These are phyloP conservation scores for Circinella umbellata DNA, from an alignment of 371 early-diverging fungal genomes.

Conservation along the genomic window DNA sequence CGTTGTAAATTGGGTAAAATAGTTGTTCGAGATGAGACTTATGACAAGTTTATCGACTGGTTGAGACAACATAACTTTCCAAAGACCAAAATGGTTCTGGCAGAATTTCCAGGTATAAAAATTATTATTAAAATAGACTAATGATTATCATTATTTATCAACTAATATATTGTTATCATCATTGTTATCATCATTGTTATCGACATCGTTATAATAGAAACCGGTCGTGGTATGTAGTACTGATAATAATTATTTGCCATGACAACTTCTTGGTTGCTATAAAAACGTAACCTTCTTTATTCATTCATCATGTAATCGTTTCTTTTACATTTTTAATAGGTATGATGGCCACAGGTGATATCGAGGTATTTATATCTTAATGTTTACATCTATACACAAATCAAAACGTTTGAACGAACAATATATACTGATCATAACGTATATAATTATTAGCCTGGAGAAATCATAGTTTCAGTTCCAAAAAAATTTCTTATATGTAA, in stretches of 20 bases:
- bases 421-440: no score
- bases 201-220: neutral
- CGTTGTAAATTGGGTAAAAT: neutral
- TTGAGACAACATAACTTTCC: slow-evolving; percentile 54
- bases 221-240: slow-evolving; percentile 8
- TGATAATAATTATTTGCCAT: slow-evolving; percentile 1
- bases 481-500: slow-evolving; percentile 54
- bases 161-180: neutral
- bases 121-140: neutral
- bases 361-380: slow-evolving; percentile 35
- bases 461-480: slow-evolving; percentile 64
- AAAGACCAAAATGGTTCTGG: slow-evolving; percentile 58
- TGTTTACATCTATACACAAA: no score
- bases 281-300: no score
- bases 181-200: neutral
- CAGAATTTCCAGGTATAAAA: slow-evolving; percentile 57
- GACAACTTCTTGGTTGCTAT: no score
- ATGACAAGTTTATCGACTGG: slow-evolving; percentile 57
- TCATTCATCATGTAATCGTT: neutral
- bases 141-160: neutral
- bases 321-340: slow-evolving; percentile 17
- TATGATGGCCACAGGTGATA: slow-evolving; percentile 68
- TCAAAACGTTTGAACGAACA: no score
- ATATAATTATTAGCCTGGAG: slow-evolving; percentile 45
- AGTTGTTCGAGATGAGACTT: slow-evolving; percentile 56